These are phyloP conservation scores for Trypanosoma melophagium DNA, from an alignment of 208 protist species.

Conservation along the genomic window DNA sequence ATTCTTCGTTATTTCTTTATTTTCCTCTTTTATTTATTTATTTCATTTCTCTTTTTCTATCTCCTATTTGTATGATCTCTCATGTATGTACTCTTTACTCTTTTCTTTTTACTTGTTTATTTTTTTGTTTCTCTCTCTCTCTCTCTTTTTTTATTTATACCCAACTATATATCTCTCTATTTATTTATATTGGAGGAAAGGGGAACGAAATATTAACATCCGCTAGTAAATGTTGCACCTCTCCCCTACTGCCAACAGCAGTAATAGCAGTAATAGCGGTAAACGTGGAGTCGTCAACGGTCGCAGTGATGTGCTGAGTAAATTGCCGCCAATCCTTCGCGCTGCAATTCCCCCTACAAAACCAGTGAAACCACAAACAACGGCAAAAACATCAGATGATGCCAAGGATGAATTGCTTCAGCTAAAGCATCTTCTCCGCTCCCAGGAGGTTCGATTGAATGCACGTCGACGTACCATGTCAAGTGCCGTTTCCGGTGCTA, in stretches of 20 bases:
- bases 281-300: too few relatives aligned
- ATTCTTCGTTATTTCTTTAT: too few relatives aligned
- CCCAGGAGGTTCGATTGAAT: slow-evolving; percentile 50
- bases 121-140: neutral
- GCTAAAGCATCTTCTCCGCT: slow-evolving; percentile 52
- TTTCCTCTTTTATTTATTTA: slow-evolving; percentile 2
- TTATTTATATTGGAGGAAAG: too few relatives aligned
- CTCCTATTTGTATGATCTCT: neutral
- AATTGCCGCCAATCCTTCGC: slow-evolving; percentile 2
- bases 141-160: neutral
- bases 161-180: neutral
- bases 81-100: neutral
- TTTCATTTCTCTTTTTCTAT: neutral
- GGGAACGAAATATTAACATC: too few relatives aligned
- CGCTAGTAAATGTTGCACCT: too few relatives aligned
- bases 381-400: neutral
- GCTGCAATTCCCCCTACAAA: neutral
- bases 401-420: slow-evolving; percentile 44
- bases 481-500: neutral
- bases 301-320: too few relatives aligned
- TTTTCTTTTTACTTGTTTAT: slow-evolving; percentile 2
- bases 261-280: too few relatives aligned
- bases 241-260: too few relatives aligned
- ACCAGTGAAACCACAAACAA: too few relatives aligned
- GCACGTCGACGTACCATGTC: neutral